Evolutionary conservation across 352 stramenopile genomes (phyloP), one percentile per base, ranked within the genome.

Genomic region (Phytopythium ostracodes): DNA sequence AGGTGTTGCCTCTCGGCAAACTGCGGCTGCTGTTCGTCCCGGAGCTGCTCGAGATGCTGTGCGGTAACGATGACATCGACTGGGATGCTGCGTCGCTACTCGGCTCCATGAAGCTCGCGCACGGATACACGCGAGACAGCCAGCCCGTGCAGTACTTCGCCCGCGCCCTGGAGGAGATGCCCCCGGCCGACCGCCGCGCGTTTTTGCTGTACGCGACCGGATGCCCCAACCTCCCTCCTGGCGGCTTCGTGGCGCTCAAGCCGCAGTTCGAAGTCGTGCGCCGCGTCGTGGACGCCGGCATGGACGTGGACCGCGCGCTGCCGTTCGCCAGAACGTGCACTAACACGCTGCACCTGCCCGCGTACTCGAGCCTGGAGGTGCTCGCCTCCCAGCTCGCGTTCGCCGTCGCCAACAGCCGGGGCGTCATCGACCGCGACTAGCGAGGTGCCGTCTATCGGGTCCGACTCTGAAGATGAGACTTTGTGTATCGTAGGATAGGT

Each of bases 361-460:
- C 87, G 18, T 95, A 95, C 66, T 91, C 82, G 33, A 84, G 64
- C n/a, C 86, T 91, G 57, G 56, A 61, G 14, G 75, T 92, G 52
- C 70, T 93, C 17, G 68, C 63, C 4, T 66, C 82, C 56, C 83
- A 89, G 64, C 71, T 95, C 60, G 57, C 59, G 22, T 94, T 89
- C 47, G 87, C 87, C 35, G 77, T 95, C 64, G 75, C 70, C 29
- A 95, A 93, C 51, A 95, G 87, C 59, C 79, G 79, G 11, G 87
- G 87, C 12, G 81, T 92, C 8, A 95, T 95, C 64, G 87, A 95
- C 60, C 87, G 87, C n/a, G 87, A 95, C 63, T 90, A 88, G 60
- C n/a, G 27, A 49, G 27, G 11, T 52, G 27, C 12, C 24, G 29
- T 7, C 29, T 7, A 33, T 33, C 29, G 4, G 29, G 29, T 8